A percentile compares a stretch with the other conserved stretches of the same genome.
Evolutionary conservation across 768 basidiomycete species (phyloP).

Genomic region (Leucosporidium yakuticum): DNA sequence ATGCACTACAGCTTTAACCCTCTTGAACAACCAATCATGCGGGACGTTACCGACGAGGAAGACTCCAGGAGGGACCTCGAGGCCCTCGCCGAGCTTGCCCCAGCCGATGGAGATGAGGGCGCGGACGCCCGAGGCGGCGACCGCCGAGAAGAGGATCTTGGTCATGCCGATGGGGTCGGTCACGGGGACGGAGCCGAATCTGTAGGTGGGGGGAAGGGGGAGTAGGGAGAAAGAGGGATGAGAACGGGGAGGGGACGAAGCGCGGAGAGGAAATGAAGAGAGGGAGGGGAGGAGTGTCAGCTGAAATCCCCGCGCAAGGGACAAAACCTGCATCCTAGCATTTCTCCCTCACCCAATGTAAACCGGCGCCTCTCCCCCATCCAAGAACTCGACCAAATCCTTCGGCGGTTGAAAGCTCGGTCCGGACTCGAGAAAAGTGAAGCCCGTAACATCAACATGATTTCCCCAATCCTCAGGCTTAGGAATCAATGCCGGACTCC

Average conservation of each 20-base stretch:
- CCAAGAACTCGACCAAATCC: background rate
- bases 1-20: slow-evolving; percentile 56
- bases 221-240: background rate
- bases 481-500: slow-evolving; percentile 56
- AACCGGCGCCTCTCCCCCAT: background rate
- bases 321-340: too few species aligned
- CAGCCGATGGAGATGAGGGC: slow-evolving; percentile 63
- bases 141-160: slow-evolving; percentile 57
- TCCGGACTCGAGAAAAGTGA: slow-evolving; percentile 54
- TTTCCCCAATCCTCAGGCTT: slow-evolving; percentile 61
- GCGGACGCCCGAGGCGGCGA: slow-evolving; percentile 53
- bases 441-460: slow-evolving; percentile 60
- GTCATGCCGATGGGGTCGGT: slow-evolving; percentile 54
- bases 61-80: slow-evolving; percentile 51
- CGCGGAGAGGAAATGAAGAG: too few species aligned
- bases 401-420: background rate
- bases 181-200: slow-evolving; percentile 60
- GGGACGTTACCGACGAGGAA: slow-evolving; percentile 64
- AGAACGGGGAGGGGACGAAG: too few species aligned
- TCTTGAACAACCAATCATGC: slow-evolving; percentile 63
- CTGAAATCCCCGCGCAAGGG: too few species aligned
- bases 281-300: too few species aligned
- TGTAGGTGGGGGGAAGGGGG: slow-evolving; percentile 30
- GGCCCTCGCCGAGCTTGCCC: slow-evolving; percentile 56
- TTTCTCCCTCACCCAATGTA: background rate